phyloP scores from a whole-genome alignment of 805 yeast genomes.

The Candida sithepensis region DNA sequence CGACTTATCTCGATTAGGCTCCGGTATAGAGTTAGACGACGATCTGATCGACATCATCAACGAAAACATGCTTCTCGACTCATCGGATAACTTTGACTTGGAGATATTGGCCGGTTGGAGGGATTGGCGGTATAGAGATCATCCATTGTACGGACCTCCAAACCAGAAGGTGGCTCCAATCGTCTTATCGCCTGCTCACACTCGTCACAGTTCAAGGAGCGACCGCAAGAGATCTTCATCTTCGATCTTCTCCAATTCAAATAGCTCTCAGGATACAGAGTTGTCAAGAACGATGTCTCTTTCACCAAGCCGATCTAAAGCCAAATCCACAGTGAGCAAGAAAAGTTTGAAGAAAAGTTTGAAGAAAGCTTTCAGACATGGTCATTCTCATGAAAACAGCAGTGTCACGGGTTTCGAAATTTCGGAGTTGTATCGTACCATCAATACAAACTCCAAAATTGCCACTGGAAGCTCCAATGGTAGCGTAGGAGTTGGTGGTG shows the following conservation, averaged over 20 bases:
- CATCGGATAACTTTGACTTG: slow-evolving; percentile 8
- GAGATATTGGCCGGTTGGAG: slow-evolving; percentile 78
- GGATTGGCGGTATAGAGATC: slow-evolving; percentile 80
- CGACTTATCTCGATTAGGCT: slow-evolving; percentile 51
- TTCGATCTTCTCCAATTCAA: slow-evolving; percentile 16
- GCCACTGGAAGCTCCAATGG: no score
- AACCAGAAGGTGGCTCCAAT: neutral
- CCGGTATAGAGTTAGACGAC: slow-evolving; percentile 34
- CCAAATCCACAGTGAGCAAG: slow-evolving; percentile 5
- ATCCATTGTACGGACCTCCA: slow-evolving; percentile 52
- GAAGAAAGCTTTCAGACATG: slow-evolving; percentile 17
- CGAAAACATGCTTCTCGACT: slow-evolving; percentile 4
- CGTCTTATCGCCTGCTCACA: neutral
- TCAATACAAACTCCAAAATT: neutral
- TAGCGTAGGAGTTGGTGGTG: no score
- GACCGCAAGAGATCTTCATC: neutral
- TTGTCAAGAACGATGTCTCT: slow-evolving; percentile 12
- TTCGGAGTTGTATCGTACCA: slow-evolving; percentile 1
- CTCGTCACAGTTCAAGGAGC: neutral
- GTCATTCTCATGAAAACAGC: neutral
- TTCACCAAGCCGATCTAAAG: slow-evolving; percentile 18
- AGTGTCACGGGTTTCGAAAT: neutral
- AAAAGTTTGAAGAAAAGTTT: slow-evolving; percentile 7
- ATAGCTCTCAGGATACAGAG: slow-evolving; percentile 15
- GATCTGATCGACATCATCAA: slow-evolving; percentile 16